Percentiles rank a stretch among this genome's conserved stretches.
Conservation (phyloP, 2,329 filamentous ascomycete species). For the Ceratocystis eucalypticola region DNA sequence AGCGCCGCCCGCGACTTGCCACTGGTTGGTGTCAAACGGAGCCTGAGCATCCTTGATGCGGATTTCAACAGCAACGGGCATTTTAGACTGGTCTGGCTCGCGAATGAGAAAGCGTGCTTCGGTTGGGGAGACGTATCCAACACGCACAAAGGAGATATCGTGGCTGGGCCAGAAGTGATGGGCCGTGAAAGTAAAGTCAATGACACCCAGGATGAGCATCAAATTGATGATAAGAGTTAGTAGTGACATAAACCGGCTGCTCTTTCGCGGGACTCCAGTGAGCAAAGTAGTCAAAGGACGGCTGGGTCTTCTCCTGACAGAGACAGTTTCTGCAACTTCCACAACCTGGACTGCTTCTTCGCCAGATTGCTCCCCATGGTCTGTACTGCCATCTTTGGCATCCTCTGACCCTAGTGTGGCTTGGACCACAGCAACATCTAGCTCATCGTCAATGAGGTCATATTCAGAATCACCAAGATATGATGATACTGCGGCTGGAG, state of each 20-base stretch:
- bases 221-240: conserved; percentile 61
- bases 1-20: conserved; percentile 54
- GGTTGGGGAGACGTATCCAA: conserved; percentile 73
- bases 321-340: conserved; percentile 27
- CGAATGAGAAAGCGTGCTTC: conserved; percentile 72
- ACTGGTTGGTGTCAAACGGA: conserved; percentile 43
- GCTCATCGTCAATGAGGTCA: conserved; percentile 46
- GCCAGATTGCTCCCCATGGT: not conserved
- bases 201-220: conserved; percentile 51
- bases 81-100: conserved; percentile 61
- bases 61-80: conserved; percentile 63
- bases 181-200: conserved; percentile 67
- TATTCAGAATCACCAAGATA: conserved; percentile 44
- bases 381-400: not conserved
- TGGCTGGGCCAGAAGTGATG: conserved; percentile 54
- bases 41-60: conserved; percentile 39
- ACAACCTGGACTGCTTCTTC: not conserved
- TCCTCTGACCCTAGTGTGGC: not conserved
- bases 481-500: conserved; percentile 48
- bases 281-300: conserved; percentile 53
- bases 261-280: conserved; percentile 60
- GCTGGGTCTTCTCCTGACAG: conserved; percentile 43
- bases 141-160: conserved; percentile 69
- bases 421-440: conserved; percentile 37
- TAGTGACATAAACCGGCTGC: conserved; percentile 51